Evolutionary conservation across 2,329 filamentous ascomycete genomes (phyloP), one percentile per base, ranked within the genome.

Genomic region (Ceratocystiopsis sp.): DNA sequence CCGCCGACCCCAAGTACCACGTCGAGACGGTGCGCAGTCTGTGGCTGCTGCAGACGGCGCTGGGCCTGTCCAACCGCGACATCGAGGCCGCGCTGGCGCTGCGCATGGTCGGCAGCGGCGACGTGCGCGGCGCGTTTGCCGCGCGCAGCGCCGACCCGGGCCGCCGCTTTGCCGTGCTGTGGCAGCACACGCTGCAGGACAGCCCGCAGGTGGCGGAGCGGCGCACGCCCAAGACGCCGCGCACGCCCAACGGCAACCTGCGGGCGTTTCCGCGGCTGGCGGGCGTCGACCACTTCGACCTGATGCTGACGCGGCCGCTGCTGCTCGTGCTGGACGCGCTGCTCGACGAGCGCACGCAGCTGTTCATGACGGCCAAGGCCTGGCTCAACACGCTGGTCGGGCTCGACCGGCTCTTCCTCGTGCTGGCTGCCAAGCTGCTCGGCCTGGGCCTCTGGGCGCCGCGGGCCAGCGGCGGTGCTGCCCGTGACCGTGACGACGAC

Each of bases 1-100:
- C 84, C n/a, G 69, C 78, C 13, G 78, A 80, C 48, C 86, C 87
- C 0, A 94, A 94, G 55, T 93, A 89, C 51, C 91, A 96, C 55
- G 87, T 98, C 32, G 93, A 98, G 62, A 80, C 86, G 16, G 84
- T 93, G 10, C 77, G 83, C 45, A 80, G 78, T 51, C 64, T 98
- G 35, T 93, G 91, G 84, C 77, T 85, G 50, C 64, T 98, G 42
- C 86, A 96, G 52, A 73, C 70, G 19, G 71, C 77, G 1, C 70
- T 93, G 13, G 73, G 79, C 2, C 63, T 69, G 35, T 63, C 70
- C 2, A 78, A 78, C 51, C 77, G 81, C 42, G 75, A 86, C 38
- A 78, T 94, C 5, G 87, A 94, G 58, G 84, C 84, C 19, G 75
- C 83, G 0, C 74, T 93, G 36, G 72, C 77, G 19, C 69, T 72